Percentiles rank a stretch among this genome's conserved stretches.
These are phyloP conservation scores for Bathelium albidoporum DNA, from an alignment of 495 filamentous ascomycete species.

Conservation along the genomic window DNA sequence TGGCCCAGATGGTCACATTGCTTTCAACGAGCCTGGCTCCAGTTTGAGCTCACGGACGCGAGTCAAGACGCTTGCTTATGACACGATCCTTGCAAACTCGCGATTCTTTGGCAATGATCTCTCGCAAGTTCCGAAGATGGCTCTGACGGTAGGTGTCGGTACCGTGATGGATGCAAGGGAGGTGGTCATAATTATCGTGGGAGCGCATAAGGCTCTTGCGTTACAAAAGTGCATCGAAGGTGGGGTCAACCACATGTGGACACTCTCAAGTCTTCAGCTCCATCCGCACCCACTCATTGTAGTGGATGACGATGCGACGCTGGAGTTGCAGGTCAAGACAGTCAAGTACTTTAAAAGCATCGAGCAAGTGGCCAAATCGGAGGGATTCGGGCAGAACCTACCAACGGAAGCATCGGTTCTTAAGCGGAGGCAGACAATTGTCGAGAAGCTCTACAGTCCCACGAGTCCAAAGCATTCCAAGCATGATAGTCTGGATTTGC, in stretches of 20 bases:
- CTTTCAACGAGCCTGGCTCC: constrained; percentile 83
- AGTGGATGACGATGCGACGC: constrained; percentile 75
- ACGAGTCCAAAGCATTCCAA: constrained; percentile 13
- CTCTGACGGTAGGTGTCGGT: constrained; percentile 78
- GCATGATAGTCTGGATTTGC: constrained; percentile 8
- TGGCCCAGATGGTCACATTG: constrained; percentile 77
- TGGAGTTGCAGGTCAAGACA: constrained; percentile 77
- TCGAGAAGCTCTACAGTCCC: constrained; percentile 24
- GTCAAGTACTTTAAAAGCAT: constrained; percentile 73
- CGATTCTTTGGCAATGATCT: constrained; percentile 72
- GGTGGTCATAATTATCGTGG: constrained; percentile 72
- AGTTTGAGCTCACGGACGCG: constrained; percentile 68
- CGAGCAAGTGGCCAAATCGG: constrained; percentile 45
- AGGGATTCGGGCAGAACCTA: constrained; percentile 51
- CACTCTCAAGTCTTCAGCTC: constrained; percentile 66
- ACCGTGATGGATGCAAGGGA: constrained; percentile 68
- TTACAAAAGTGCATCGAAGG: constrained; percentile 72
- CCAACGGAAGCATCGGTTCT: constrained; percentile 29
- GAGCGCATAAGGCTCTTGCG: constrained; percentile 71
- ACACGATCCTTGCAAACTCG: constrained; percentile 76
- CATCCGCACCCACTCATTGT: constrained; percentile 73
- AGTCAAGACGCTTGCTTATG: constrained; percentile 78
- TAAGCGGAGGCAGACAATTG: constrained; percentile 25
- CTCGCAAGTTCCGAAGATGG: constrained; percentile 66
- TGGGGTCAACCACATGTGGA: constrained; percentile 85